These are phyloP conservation scores for Penicillium alfredii DNA, from an alignment of 495 filamentous ascomycete species.

Conservation along the genomic window DNA sequence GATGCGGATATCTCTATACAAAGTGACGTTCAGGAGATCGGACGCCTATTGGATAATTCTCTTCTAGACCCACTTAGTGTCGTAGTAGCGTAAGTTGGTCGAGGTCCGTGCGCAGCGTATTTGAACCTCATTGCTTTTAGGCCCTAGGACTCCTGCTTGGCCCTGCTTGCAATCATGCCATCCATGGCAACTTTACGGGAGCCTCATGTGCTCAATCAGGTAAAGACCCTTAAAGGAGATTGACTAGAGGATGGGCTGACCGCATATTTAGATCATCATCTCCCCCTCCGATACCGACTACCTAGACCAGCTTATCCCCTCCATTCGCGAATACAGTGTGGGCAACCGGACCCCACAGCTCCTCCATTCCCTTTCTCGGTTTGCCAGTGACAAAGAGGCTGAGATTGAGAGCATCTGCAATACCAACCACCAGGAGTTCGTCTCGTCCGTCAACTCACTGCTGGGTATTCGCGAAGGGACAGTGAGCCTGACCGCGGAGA, in stretches of 20 bases:
- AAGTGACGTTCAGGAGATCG: too few species aligned
- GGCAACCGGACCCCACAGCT: conserved; percentile 70
- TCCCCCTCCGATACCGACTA: conserved; percentile 89
- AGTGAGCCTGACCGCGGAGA: conserved; percentile 80
- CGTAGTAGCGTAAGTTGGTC: too few species aligned
- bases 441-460: conserved; percentile 85
- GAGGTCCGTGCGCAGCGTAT: too few species aligned
- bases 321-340: conserved; percentile 79
- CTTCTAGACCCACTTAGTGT: too few species aligned
- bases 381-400: conserved; percentile 76
- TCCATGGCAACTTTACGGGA: conserved; percentile 30
- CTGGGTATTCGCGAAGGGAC: conserved; percentile 86
- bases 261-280: conserved; percentile 94
- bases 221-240: too few species aligned
- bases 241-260: too few species aligned
- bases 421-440: conserved; percentile 94
- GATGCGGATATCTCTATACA: too few species aligned
- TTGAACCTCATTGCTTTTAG: too few species aligned
- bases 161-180: too few species aligned
- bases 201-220: conserved; percentile 41
- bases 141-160: too few species aligned
- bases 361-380: conserved; percentile 67
- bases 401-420: conserved; percentile 95
- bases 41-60: too few species aligned
- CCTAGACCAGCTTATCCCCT: conserved; percentile 88